Evolutionary conservation across 2,329 filamentous ascomycete species (phyloP), one percentile per base, ranked within the genome.

Genomic region (Trichoderma citrinoviride): DNA sequence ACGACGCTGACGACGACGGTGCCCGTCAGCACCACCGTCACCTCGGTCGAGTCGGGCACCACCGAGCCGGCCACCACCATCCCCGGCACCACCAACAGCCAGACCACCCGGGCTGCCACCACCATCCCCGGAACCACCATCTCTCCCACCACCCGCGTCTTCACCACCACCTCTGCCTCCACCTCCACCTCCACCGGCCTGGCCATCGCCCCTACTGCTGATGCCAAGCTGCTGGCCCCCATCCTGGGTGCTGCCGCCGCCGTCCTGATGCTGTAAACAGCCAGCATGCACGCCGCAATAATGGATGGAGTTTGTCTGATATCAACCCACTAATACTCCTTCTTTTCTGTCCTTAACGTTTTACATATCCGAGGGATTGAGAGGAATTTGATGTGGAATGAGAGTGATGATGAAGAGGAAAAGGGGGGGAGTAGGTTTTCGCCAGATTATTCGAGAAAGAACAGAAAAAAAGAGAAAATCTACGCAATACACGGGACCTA

Each of bases 181-280:
- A 56, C 58, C 21, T 54, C 58, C 7, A 37, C 58, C 19, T 62
- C 65, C 7, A 50, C 46, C 19, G 64, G 27, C 14, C 41, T 61
- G 47, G 64, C 41, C 15, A 43, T 49, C 15, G 47, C 47, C 4
- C 56, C 56, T 10, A 61, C 56, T 44, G 61, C 61, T 29, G 64
- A 65, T 21, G 56, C 54, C 46, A 66, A 66, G 61, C 43, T 64
- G 44, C 53, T 64, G 44, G 61, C 54, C 25, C 61, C 61, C 15
- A 49, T 64, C 53, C 23, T 64, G 15, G 61, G 61, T 57, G 61
- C 61, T 52, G 61, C 61, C 23, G 61, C 61, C 14, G 61, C 61
- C 23, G 8, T 64, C 5, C n/a, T 64, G 53, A 57, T 64, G 61
- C 17, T 64, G 29, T 64, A 58, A 64, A 46, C 49, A 52, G 33